phyloP scores from a whole-genome alignment of 2,329 filamentous ascomycete species.

The Xylaria arbuscula region DNA sequence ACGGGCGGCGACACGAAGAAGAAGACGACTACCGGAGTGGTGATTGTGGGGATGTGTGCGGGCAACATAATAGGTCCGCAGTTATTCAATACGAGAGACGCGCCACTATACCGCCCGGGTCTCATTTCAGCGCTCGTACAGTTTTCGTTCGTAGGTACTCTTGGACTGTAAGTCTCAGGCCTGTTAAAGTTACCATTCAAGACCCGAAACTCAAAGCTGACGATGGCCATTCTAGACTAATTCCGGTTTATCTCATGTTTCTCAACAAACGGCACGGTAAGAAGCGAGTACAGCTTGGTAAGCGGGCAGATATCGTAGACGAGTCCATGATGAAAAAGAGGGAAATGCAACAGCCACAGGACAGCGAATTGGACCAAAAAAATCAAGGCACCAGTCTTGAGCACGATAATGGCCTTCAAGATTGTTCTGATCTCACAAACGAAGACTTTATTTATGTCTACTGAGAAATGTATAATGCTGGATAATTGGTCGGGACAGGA shows the following conservation, averaged over 20 bases:
- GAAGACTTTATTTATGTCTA: slow-evolving; percentile 71
- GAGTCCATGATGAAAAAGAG: slow-evolving; percentile 49
- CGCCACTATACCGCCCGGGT: slow-evolving; percentile 67
- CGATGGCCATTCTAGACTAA: slow-evolving; percentile 38
- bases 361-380: slow-evolving; percentile 47
- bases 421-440: slow-evolving; percentile 73
- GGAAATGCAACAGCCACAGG: slow-evolving; percentile 51
- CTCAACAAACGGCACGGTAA: slow-evolving; percentile 63
- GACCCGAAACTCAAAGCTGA: slow-evolving; percentile 17
- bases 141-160: slow-evolving; percentile 66
- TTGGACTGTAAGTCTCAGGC: slow-evolving; percentile 50
- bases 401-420: slow-evolving; percentile 64
- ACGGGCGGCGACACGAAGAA: slow-evolving; percentile 75
- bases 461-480: slow-evolving; percentile 19
- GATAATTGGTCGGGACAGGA: too few relatives aligned
- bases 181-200: slow-evolving; percentile 41
- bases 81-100: slow-evolving; percentile 69
- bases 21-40: slow-evolving; percentile 69
- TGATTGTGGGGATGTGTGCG: slow-evolving; percentile 70
- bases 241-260: slow-evolving; percentile 54
- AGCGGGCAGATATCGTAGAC: slow-evolving; percentile 62
- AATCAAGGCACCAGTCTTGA: slow-evolving; percentile 48
- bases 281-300: slow-evolving; percentile 60
- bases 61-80: slow-evolving; percentile 74
- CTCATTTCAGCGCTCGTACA: slow-evolving; percentile 69